Base-by-base conservation (phyloP, 805 yeast species). In the Cyberlindnera americana region DNA sequence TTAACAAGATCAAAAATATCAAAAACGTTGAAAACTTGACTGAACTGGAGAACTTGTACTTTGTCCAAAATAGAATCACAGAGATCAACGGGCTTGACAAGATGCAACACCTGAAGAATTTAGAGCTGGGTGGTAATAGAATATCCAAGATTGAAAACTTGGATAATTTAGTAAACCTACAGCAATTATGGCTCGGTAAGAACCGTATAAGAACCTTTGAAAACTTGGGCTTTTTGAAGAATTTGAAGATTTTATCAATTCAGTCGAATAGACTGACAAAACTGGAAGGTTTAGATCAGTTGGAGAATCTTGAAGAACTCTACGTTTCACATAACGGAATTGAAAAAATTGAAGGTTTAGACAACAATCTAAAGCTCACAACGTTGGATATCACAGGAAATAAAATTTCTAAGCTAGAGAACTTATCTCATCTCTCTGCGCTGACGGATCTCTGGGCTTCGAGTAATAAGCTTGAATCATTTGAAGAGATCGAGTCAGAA, bases 361-460 rank as follows among this genome's bases (percentile, higher is more conserved):
- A 87, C 5, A 69, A 80, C 18, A 78, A 86, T 55, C 48, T 49
- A 14, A 83, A 85, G 35, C 69, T 93, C 38, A 75, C 71, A 9
- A 83, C 84, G 0, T 60, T 93, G 43, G 99, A 93, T 58, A 72
- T 93, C 16, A 83, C 97, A 0, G 76, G 85, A 2, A 93, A 93
- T 60, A 67, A 68, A 42, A 70, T 93, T 28, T 50, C 70, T 4
- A 71, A 73, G 36, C 62, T 93, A 29, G 81, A 77, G 42, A 80
- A 83, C 48, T 50, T 93, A 38, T 62, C 68, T 1, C 93, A 84
- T 50, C 70, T 93, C 42, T 60, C 49, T 1, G 55, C 81, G n/a
- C 69, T 93, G 42, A 89, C 96, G 8, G 99, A 93, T 61, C 67
- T 93, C 38, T 93, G 99, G 99, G 88, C 95, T 19, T 84, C 96